phyloP scores from a whole-genome alignment of 805 yeast species.

The Tetrapisispora nanseiensis region DNA sequence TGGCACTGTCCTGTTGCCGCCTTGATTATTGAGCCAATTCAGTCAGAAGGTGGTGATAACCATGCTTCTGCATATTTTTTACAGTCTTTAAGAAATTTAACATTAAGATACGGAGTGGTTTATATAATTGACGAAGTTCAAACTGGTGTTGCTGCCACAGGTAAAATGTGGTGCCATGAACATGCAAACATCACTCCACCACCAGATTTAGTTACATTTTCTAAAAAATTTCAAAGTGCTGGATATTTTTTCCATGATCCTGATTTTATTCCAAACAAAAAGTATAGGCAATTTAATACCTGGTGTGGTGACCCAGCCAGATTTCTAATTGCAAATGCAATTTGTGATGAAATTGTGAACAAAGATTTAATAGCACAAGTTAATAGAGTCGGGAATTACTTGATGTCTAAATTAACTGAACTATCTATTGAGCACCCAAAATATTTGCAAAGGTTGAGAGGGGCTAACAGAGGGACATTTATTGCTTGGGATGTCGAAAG shows the following conservation, averaged over 20 bases:
- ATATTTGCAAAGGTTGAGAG: slow-evolving; percentile 43
- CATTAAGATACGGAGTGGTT: slow-evolving; percentile 46
- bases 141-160: slow-evolving; percentile 67
- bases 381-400: slow-evolving; percentile 44
- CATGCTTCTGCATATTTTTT: slow-evolving; percentile 54
- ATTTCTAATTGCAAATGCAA: slow-evolving; percentile 53
- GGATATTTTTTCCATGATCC: slow-evolving; percentile 59
- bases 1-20: slow-evolving; percentile 83
- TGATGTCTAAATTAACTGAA: slow-evolving; percentile 35
- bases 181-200: slow-evolving; percentile 53
- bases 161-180: slow-evolving; percentile 66
- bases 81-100: slow-evolving; percentile 52
- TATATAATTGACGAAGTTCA: slow-evolving; percentile 67
- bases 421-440: slow-evolving; percentile 34
- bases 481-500: slow-evolving; percentile 53
- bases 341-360: slow-evolving; percentile 44
- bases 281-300: slow-evolving; percentile 66
- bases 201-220: slow-evolving; percentile 61
- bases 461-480: slow-evolving; percentile 53
- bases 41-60: slow-evolving; percentile 71
- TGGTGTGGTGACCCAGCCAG: slow-evolving; percentile 74
- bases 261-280: slow-evolving; percentile 46
- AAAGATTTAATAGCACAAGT: slow-evolving; percentile 41
- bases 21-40: slow-evolving; percentile 78
- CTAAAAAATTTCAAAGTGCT: slow-evolving; percentile 65